A percentile compares a stretch with the other conserved stretches of the same genome.
phyloP scores from a whole-genome alignment of 2,329 filamentous ascomycete genomes.

The Penicillium capsulatum region DNA sequence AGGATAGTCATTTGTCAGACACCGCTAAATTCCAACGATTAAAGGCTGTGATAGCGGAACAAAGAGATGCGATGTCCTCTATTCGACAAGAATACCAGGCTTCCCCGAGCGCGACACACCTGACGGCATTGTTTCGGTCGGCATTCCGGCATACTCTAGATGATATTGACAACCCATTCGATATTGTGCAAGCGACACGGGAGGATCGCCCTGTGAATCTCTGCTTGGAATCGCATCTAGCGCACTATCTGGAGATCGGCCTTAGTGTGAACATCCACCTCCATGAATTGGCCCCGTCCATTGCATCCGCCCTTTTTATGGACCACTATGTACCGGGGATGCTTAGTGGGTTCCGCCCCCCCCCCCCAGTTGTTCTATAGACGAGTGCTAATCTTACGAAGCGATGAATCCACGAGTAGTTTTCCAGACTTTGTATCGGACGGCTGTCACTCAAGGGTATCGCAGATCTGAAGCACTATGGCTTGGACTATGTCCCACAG shows the following conservation, averaged over 20 bases:
- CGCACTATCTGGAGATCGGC: slow-evolving; percentile 13
- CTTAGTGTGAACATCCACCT: slow-evolving; percentile 1
- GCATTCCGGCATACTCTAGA: neutral
- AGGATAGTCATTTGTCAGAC: neutral
- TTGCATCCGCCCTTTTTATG: neutral
- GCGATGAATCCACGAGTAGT: neutral
- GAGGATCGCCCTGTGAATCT: slow-evolving; percentile 1
- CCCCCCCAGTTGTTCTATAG: neutral
- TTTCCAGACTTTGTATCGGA: slow-evolving; percentile 9
- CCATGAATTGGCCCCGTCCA: slow-evolving; percentile 6
- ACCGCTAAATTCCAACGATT: neutral
- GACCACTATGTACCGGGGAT: slow-evolving; percentile 23
- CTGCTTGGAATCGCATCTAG: slow-evolving; percentile 3
- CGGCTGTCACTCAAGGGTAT: neutral
- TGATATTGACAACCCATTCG: neutral
- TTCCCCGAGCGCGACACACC: neutral
- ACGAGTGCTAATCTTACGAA: slow-evolving; percentile 1
- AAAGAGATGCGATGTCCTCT: neutral
- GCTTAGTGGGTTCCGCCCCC: slow-evolving; percentile 3
- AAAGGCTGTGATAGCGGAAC: neutral
- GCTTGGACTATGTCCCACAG: neutral
- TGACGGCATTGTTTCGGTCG: neutral
- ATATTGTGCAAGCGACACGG: neutral
- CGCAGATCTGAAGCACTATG: neutral
- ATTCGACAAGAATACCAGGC: neutral